Evolutionary conservation across 352 stramenopile species (phyloP).

Genomic region (Phytopythium vexans): DNA sequence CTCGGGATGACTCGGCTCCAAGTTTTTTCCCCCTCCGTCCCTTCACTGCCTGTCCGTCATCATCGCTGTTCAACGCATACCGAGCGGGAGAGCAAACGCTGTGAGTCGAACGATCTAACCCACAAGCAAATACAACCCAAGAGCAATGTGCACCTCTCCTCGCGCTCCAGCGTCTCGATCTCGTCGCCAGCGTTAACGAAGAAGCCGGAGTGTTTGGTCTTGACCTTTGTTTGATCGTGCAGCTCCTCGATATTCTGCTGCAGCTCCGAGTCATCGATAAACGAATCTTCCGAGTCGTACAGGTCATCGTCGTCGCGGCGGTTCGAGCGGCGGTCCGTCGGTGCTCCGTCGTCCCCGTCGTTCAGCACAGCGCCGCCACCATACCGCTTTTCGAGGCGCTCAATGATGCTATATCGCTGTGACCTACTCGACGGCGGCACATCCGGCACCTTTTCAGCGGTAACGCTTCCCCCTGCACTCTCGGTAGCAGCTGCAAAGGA

Average conservation of each 20-base stretch:
- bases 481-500: neutral
- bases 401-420: slow-evolving; percentile 85
- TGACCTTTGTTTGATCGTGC: slow-evolving; percentile 58
- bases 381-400: slow-evolving; percentile 84
- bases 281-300: slow-evolving; percentile 88
- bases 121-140: neutral
- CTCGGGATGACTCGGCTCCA: slow-evolving; percentile 36
- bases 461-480: slow-evolving; percentile 3
- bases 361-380: slow-evolving; percentile 64
- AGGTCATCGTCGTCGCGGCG: slow-evolving; percentile 78
- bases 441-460: neutral
- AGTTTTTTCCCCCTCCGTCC: slow-evolving; percentile 45
- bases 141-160: slow-evolving; percentile 8
- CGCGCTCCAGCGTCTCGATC: slow-evolving; percentile 70
- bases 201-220: slow-evolving; percentile 87
- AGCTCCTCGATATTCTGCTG: slow-evolving; percentile 86
- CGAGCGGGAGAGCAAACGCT: neutral
- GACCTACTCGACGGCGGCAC: slow-evolving; percentile 16
- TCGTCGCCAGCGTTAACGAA: slow-evolving; percentile 85
- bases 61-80: neutral
- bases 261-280: slow-evolving; percentile 82
- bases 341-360: slow-evolving; percentile 16
- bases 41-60: slow-evolving; percentile 10
- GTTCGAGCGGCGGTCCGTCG: slow-evolving; percentile 17
- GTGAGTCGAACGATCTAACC: neutral